These are phyloP conservation scores for Leavenworthia alabamica DNA, from an alignment of 345 rosid genomes.

Conservation along the genomic window DNA sequence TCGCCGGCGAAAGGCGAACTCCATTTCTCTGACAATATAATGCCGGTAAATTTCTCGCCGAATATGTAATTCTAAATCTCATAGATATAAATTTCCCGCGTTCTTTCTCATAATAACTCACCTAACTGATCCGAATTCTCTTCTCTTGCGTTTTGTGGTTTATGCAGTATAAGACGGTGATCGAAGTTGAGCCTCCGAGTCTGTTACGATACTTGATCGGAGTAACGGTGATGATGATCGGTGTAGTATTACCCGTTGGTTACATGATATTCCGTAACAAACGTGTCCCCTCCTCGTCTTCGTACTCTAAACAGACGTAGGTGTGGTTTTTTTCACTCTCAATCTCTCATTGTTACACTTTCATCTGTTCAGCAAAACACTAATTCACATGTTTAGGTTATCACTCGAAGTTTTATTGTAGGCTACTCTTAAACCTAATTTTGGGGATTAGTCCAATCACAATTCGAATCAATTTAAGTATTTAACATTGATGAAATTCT, in stretches of 20 bases:
- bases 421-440: too few relatives aligned
- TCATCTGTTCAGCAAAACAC: slow-evolving; percentile 11
- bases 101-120: too few relatives aligned
- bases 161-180: slow-evolving; percentile 49
- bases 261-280: slow-evolving; percentile 99
- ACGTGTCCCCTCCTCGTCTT: slow-evolving; percentile 75
- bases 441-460: too few relatives aligned
- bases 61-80: slow-evolving; percentile 13
- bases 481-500: too few relatives aligned
- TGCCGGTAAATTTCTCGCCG: slow-evolving; percentile 25
- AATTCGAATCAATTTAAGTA: too few relatives aligned
- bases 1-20: slow-evolving; percentile 21
- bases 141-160: too few relatives aligned
- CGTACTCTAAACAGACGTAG: slow-evolving; percentile 99
- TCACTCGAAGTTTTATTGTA: too few relatives aligned
- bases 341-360: too few relatives aligned
- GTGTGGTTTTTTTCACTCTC: slow-evolving; percentile 42
- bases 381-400: too few relatives aligned
- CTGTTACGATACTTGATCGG: slow-evolving; percentile 80
- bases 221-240: slow-evolving; percentile 90
- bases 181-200: slow-evolving; percentile 97
- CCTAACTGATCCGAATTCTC: neutral
- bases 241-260: slow-evolving; percentile 95
- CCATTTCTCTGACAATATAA: slow-evolving; percentile 19
- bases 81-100: neutral